Evolutionary conservation across 2,329 filamentous ascomycete species (phyloP).

Genomic region (Alternaria gaisen): DNA sequence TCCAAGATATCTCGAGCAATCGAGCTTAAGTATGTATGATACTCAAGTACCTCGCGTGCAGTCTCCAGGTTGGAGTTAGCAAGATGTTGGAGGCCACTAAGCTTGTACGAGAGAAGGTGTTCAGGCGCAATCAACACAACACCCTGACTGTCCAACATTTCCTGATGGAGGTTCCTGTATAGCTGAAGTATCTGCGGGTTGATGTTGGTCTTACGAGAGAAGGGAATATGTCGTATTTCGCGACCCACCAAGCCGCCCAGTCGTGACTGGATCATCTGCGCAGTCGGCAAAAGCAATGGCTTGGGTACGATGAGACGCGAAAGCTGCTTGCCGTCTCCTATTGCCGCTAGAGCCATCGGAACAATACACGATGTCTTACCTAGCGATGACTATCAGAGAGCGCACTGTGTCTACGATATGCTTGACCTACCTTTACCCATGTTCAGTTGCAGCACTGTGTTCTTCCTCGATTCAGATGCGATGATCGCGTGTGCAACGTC

Average conservation of each 20-base stretch:
- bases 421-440: constrained; percentile 41
- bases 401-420: no score
- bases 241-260: constrained; percentile 66
- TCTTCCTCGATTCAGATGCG: constrained; percentile 22
- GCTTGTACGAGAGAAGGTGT: constrained; percentile 69
- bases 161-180: constrained; percentile 42
- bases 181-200: no score
- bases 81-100: constrained; percentile 65
- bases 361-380: constrained; percentile 14
- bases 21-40: constrained; percentile 56
- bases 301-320: constrained; percentile 69
- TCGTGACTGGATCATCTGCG: constrained; percentile 62
- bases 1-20: constrained; percentile 67
- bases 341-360: constrained; percentile 1
- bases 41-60: constrained; percentile 5
- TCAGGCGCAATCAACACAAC: constrained; percentile 70
- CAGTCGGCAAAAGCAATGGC: constrained; percentile 68
- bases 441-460: constrained; percentile 42
- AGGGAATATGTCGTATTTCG: constrained; percentile 65
- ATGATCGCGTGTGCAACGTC: constrained; percentile 67
- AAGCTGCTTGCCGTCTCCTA: constrained; percentile 42
- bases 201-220: constrained; percentile 62
- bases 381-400: no score
- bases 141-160: constrained; percentile 62
- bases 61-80: constrained; percentile 43